Evolutionary conservation across 2,329 filamentous ascomycete species (phyloP).

Genomic region (Arachnomyces sp.): DNA sequence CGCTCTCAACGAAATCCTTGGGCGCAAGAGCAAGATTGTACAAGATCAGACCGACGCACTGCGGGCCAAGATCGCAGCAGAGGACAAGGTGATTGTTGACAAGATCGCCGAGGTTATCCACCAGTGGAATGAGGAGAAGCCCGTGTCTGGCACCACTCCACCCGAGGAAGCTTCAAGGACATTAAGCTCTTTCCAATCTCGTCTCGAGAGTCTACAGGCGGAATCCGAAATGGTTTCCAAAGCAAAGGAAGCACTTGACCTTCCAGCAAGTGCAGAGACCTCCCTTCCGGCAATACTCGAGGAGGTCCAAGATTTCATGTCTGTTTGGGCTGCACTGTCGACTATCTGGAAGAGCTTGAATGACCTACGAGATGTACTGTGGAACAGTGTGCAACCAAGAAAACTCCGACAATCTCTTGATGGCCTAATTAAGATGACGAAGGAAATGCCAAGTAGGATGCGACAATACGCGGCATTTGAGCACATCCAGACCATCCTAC

Average conservation of each 20-base stretch:
- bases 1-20: conserved; percentile 82
- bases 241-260: conserved; percentile 91
- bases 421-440: conserved; percentile 91
- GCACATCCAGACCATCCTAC: conserved; percentile 86
- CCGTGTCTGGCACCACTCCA: conserved; percentile 87
- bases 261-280: conserved; percentile 71
- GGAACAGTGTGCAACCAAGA: conserved; percentile 90
- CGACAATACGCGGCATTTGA: conserved; percentile 99
- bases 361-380: conserved; percentile 83
- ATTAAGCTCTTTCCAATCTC: conserved; percentile 71
- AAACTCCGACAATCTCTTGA: conserved; percentile 88
- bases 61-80: conserved; percentile 86
- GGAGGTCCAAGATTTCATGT: conserved; percentile 97
- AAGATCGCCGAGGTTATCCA: conserved; percentile 77
- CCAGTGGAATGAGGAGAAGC: conserved; percentile 95
- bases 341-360: conserved; percentile 96
- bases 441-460: conserved; percentile 98
- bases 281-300: conserved; percentile 81
- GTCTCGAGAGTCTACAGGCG: conserved; percentile 75
- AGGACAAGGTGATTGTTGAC: conserved; percentile 83
- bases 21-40: conserved; percentile 88
- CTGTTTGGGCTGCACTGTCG: conserved; percentile 90
- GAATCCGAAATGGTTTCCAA: conserved; percentile 91
- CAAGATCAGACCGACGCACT: conserved; percentile 93
- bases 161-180: conserved; percentile 82